Evolutionary conservation across 2,329 filamentous ascomycete species (phyloP), one percentile per base, ranked within the genome.

Genomic region (Clarireedia paspali): DNA sequence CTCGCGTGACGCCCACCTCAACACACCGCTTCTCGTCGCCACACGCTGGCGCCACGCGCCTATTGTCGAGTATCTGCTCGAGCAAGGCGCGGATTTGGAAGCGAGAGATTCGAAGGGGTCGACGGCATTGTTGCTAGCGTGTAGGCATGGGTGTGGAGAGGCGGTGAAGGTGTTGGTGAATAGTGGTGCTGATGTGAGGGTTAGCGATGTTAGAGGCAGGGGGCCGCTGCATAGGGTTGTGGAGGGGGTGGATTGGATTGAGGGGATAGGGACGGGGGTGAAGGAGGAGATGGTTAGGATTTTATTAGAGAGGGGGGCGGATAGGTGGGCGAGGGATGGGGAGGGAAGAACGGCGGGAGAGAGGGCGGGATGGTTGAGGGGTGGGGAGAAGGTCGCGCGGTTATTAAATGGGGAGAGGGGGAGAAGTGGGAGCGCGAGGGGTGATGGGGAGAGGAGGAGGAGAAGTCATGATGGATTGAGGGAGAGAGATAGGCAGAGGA

Each of bases 171-270:
- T 58, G 12, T 30, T 63, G 34, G 10, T 63, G 9, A 47, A 57
- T 34, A 56, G 50, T n/a, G 60, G 50, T 14, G 57, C 56, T 10
- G 34, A 59, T 34, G 51, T 62, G 9, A 53, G 34, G 14, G 60
- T 49, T 6, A 48, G 52, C 14, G 61, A 63, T 34, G 59, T 55
- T 26, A 60, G 58, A 17, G 61, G 61, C 27, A 56, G 57, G 42
- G 52, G 56, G 5, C 45, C 53, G 6, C 44, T 63, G 10, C 61
- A 63, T 53, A 53, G 61, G n/a, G 61, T 59, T 1, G 57, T 63
- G 1, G 61, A 53, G 10, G 61, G 61, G 3, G 44, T 58, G 1
- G 57, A 56, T 50, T 49, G 60, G 2, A 51, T 59, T 38, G 60
- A 59, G 6, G 55, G 52, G 9, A 50, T 55, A 12, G 30, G 45